Conservation (phyloP, 768 basidiomycete species). For the Agrocybe pediades region DNA sequence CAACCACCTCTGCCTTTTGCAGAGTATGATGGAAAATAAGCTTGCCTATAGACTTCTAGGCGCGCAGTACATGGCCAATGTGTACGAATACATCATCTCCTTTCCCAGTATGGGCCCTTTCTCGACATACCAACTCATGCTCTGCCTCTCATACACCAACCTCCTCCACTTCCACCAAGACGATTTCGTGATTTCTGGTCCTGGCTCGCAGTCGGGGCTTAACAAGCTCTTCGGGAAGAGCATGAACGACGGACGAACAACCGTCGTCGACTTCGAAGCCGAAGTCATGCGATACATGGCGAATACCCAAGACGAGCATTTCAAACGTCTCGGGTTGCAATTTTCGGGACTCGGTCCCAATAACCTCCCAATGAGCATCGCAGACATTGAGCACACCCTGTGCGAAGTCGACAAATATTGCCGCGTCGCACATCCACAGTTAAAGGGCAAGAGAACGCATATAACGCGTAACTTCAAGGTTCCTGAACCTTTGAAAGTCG, state of each 20-base stretch:
- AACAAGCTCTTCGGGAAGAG: conserved; percentile 60
- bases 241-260: conserved; percentile 30
- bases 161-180: conserved; percentile 62
- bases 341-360: conserved; percentile 55
- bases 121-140: conserved; percentile 66
- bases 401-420: conserved; percentile 83
- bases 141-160: conserved; percentile 58
- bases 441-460: conserved; percentile 43
- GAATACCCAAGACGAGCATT: conserved; percentile 59
- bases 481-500: not conserved
- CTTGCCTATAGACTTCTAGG: conserved; percentile 48
- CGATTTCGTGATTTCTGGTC: conserved; percentile 72
- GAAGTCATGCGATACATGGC: conserved; percentile 68
- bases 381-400: conserved; percentile 77
- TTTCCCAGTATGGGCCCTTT: conserved; percentile 80
- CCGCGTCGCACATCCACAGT: conserved; percentile 51
- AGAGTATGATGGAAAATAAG: conserved; percentile 58
- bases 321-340: conserved; percentile 54
- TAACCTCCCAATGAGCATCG: conserved; percentile 55
- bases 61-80: conserved; percentile 61
- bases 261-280: conserved; percentile 44
- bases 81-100: conserved; percentile 57
- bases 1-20: conserved; percentile 66
- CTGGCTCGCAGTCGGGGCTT: conserved; percentile 69
- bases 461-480: conserved; percentile 38